phyloP scores from a whole-genome alignment of 306 rosid genomes.

The Vachellia pachyceras region DNA sequence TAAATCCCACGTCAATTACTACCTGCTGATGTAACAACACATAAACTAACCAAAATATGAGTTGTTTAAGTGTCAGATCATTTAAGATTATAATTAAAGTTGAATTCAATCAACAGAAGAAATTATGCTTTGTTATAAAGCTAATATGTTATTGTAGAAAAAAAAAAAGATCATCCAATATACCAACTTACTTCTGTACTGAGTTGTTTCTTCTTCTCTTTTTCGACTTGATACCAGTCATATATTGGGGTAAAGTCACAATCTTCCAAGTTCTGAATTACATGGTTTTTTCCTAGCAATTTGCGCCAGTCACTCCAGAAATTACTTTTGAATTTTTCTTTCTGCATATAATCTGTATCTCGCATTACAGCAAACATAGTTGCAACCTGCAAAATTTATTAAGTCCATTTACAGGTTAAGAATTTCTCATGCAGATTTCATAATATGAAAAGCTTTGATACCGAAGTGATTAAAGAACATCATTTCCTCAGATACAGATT shows the following conservation, averaged over 20 bases:
- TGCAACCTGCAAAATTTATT: conserved; percentile 73
- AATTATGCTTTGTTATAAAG: not conserved
- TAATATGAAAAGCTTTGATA: not conserved
- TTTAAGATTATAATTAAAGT: conserved; percentile 26
- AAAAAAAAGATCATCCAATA: conserved; percentile 23
- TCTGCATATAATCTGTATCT: conserved; percentile 94
- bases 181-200: conserved; percentile 76
- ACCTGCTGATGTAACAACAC: not conserved
- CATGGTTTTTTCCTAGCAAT: conserved; percentile 86
- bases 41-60: not conserved
- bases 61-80: not conserved
- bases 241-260: conserved; percentile 96
- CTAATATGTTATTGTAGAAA: conserved; percentile 23
- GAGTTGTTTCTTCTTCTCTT: conserved; percentile 96
- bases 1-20: conserved; percentile 12
- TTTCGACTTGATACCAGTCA: conserved; percentile 88
- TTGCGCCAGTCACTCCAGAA: conserved; percentile 98
- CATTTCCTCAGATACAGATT: not conserved
- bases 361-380: conserved; percentile 97
- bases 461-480: conserved; percentile 8
- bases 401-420: conserved; percentile 27
- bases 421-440: not conserved
- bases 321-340: conserved; percentile 80
- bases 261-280: conserved; percentile 85
- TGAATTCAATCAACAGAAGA: not conserved